Evolutionary conservation across 1,139 yeast genomes (phyloP).

Genomic region (Magnusiomyces suaveolens): DNA sequence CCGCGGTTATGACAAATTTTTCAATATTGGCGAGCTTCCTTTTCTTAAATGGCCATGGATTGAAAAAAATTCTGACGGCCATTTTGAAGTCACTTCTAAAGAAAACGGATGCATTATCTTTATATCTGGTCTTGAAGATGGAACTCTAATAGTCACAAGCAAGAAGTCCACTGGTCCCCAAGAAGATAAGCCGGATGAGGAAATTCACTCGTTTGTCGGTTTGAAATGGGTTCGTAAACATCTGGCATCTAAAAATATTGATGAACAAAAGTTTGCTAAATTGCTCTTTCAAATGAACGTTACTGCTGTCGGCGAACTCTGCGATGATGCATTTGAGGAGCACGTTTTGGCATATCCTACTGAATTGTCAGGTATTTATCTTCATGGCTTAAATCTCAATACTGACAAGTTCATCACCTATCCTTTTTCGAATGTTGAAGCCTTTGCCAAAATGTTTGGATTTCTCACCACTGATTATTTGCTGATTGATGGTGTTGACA

Average conservation of each 20-base stretch:
- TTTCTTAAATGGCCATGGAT: constrained; percentile 45
- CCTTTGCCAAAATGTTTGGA: constrained; percentile 63
- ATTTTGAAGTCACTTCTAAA: constrained; percentile 71
- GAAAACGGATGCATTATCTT: constrained; percentile 92
- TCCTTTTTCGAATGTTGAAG: constrained; percentile 48
- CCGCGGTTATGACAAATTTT: constrained; percentile 92
- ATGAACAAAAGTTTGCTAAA: constrained; percentile 45
- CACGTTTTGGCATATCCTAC: constrained; percentile 71
- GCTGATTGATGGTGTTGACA: constrained; percentile 32
- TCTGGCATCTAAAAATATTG: constrained; percentile 35
- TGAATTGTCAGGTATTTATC: constrained; percentile 67
- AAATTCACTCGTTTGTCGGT: constrained; percentile 73
- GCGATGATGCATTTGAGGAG: constrained; percentile 91
- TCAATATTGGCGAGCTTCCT: constrained; percentile 61
- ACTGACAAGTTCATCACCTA: constrained; percentile 53
- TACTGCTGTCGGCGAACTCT: constrained; percentile 87
- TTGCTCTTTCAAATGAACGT: constrained; percentile 43
- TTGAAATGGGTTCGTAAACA: constrained; percentile 49
- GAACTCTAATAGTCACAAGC: constrained; percentile 70
- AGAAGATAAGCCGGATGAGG: constrained; percentile 24
- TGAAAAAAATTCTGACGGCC: constrained; percentile 48
- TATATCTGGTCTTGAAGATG: constrained; percentile 65
- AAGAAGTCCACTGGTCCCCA: constrained; percentile 78
- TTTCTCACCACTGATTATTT: constrained; percentile 50
- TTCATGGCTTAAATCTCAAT: constrained; percentile 81